Conservation (phyloP, 495 filamentous ascomycete species). For the Penicillium arizonense region DNA sequence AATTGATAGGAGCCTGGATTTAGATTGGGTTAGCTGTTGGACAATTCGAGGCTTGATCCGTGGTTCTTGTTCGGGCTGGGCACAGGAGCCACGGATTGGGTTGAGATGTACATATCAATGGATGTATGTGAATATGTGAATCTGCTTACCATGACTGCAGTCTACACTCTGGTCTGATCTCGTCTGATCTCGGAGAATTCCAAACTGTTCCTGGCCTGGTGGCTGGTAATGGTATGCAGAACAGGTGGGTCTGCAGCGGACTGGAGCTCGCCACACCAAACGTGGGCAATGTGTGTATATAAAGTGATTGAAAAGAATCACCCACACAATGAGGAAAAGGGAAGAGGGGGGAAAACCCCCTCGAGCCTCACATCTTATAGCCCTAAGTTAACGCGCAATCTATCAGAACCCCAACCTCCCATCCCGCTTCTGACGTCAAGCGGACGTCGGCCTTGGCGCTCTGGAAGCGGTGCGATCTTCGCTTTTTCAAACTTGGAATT, state of each 20-base stretch:
- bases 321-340: neutral
- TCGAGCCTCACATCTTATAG: constrained; percentile 7
- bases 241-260: constrained; percentile 2
- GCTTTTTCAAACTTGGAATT: constrained; percentile 9
- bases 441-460: constrained; percentile 20
- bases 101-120: neutral
- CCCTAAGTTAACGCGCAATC: too few species aligned
- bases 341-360: neutral
- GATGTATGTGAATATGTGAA: neutral
- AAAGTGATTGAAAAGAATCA: neutral
- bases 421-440: constrained; percentile 31
- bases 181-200: neutral
- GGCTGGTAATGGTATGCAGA: constrained; percentile 4
- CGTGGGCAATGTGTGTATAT: neutral
- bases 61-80: constrained; percentile 7
- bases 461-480: constrained; percentile 19
- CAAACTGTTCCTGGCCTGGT: neutral
- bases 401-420: constrained; percentile 3
- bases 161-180: neutral
- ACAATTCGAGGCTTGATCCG: neutral
- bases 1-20: constrained; percentile 16
- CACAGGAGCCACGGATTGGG: neutral
- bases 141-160: constrained; percentile 2
- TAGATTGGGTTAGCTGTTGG: neutral
- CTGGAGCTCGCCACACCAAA: neutral